Evolutionary conservation across 2,329 filamentous ascomycete species (phyloP).

Genomic region (Colletotrichum sp.): DNA sequence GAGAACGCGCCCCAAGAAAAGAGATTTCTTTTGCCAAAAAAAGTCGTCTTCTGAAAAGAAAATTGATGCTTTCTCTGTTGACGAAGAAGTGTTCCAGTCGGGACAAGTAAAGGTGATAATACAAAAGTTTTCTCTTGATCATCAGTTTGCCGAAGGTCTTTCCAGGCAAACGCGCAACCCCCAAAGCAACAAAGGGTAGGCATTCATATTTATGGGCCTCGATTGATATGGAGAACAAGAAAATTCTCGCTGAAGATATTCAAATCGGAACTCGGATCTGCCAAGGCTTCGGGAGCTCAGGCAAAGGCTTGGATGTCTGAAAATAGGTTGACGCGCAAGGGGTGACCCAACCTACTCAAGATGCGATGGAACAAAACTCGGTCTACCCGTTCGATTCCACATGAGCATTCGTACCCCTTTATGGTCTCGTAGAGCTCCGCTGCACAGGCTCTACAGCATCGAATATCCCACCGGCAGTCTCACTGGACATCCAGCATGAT

Average conservation of each 20-base stretch:
- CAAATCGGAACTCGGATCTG: no score
- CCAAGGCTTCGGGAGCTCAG: background rate
- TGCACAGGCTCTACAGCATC: background rate
- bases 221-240: no score
- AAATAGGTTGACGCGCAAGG: background rate
- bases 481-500: background rate
- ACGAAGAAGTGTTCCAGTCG: no score
- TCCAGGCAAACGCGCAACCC: no score
- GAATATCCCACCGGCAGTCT: background rate
- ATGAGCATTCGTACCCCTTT: rapidly evolving
- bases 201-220: no score
- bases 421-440: no score
- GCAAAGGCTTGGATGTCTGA: background rate
- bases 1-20: background rate
- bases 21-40: rapidly evolving
- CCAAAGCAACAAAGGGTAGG: no score
- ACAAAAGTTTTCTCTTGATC: no score
- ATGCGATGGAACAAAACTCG: background rate
- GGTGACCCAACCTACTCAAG: background rate
- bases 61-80: background rate
- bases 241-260: no score
- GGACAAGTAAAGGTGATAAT: no score
- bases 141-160: no score
- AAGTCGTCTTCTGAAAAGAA: rapidly evolving
- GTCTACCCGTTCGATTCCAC: background rate